Evolutionary conservation across 2,329 filamentous ascomycete species (phyloP).

Genomic region (Neonectria neomacrospora): DNA sequence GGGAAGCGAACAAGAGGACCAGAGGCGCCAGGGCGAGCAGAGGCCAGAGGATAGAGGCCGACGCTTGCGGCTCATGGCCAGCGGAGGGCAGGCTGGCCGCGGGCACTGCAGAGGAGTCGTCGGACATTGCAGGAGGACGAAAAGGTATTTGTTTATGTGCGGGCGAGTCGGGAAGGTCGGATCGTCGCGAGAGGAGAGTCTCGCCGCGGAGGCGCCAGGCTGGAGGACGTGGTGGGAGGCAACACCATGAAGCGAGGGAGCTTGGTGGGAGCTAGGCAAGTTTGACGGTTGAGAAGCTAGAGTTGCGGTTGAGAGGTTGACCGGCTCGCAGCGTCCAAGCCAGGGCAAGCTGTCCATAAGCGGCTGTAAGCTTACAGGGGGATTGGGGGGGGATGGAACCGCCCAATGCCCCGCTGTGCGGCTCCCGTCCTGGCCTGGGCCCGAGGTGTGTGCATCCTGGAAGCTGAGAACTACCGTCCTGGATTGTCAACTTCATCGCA

Average conservation of each 20-base stretch:
- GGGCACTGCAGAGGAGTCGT: slow-evolving; percentile 12
- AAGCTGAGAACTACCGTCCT: slow-evolving; percentile 8
- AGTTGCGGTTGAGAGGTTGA: neutral
- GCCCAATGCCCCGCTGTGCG: slow-evolving; percentile 8
- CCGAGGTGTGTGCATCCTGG: neutral
- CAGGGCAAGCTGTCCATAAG: slow-evolving; percentile 26
- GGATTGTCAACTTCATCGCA: slow-evolving; percentile 31
- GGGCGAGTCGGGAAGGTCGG: slow-evolving; percentile 4
- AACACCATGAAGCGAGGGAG: slow-evolving; percentile 17
- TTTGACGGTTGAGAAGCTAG: neutral
- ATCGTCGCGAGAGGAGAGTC: slow-evolving; percentile 4
- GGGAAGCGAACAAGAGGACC: slow-evolving; percentile 39
- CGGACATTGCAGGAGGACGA: slow-evolving; percentile 18
- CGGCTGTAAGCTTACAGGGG: slow-evolving; percentile 3
- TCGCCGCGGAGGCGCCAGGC: slow-evolving; percentile 16
- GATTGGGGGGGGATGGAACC: slow-evolving; percentile 2
- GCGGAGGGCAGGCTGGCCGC: slow-evolving; percentile 15
- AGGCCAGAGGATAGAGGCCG: slow-evolving; percentile 20
- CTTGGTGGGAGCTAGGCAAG: neutral
- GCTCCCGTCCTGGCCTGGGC: slow-evolving; percentile 1
- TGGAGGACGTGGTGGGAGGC: neutral
- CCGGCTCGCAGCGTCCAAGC: slow-evolving; percentile 15
- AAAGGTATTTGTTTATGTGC: neutral
- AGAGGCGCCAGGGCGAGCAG: slow-evolving; percentile 30
- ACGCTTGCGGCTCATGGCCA: slow-evolving; percentile 7